Evolutionary conservation across 2,329 filamentous ascomycete species (phyloP), one percentile per base, ranked within the genome.

Genomic region (Setomelanomma holmii): DNA sequence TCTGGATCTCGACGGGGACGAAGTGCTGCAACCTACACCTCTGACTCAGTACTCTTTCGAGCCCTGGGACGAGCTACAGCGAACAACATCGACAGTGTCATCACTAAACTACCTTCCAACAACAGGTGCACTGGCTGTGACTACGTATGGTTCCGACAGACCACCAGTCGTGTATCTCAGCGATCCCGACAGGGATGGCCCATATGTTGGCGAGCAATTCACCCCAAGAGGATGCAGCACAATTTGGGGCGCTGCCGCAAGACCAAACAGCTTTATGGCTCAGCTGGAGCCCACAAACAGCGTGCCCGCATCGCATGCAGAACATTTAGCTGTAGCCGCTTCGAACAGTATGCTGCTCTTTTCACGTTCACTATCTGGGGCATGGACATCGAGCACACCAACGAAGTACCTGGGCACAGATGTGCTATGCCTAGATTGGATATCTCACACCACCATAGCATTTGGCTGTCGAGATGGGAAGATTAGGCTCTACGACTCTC

Each of bases 381-480:
- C 44, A 7, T 75, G 65, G 68, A 51, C 67, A 49, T 49, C 46
- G 1, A 30, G 45, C 4, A 57, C 46, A 1, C 40, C 41, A 0
- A 40, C 61, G 1, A 33, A 59, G n/a, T 35, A 51, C 5, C 41
- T 63, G 1, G n/a, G 53, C 0, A 56, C 64, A 4, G 72, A 76
- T 34, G 56, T 75, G 11, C 58, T 74, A 7, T 58, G 73, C 0
- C 35, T 76, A 4, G 59, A 68, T 17, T 77, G 74, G 74, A 56
- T 75, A 2, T 64, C 59, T 1, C 55, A 60, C 10, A 71, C 56
- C 6, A 66, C 65, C 5, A 34, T 77, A 17, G 64, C 65, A 1
- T 49, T 69, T 2, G 75, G 75, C 6, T 61, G 63, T 14, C 66
- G 75, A 4, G 61, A 73, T 24, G 69, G 68, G 8, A 64, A 53